Evolutionary conservation across 306 rosid genomes (phyloP).

Genomic region (Heteromeles arbutifolia): DNA sequence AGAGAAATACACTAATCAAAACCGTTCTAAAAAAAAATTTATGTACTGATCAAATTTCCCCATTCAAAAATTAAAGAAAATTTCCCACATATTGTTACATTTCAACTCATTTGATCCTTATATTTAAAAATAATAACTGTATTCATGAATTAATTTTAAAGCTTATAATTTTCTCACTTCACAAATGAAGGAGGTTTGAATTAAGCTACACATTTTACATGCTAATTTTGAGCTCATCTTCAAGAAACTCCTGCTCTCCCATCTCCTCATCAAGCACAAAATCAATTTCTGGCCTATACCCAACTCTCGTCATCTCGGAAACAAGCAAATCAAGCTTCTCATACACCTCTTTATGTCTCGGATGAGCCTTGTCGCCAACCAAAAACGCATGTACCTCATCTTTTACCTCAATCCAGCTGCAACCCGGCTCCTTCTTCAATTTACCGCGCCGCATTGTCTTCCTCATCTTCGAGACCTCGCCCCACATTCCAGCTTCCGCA

Average conservation of each 20-base stretch:
- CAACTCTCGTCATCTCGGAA: conserved; percentile 60
- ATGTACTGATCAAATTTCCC: too few species aligned
- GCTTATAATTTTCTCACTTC: too few species aligned
- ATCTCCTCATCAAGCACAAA: conserved; percentile 36
- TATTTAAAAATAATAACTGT: too few species aligned
- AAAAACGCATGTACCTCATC: conserved; percentile 70
- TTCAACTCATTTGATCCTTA: too few species aligned
- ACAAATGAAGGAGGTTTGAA: not conserved
- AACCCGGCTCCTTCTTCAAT: conserved; percentile 83
- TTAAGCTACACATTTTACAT: not conserved
- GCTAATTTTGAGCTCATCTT: conserved; percentile 10
- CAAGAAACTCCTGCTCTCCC: conserved; percentile 14
- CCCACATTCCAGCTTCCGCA: conserved; percentile 19
- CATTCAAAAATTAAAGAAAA: too few species aligned
- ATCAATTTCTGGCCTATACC: conserved; percentile 34
- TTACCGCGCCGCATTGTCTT: conserved; percentile 52
- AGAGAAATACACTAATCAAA: too few species aligned
- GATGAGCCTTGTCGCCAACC: conserved; percentile 86
- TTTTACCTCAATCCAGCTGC: conserved; percentile 92
- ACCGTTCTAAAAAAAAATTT: too few species aligned
- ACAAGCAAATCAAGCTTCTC: conserved; percentile 47
- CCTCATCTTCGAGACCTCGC: conserved; percentile 42
- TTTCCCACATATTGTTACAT: too few species aligned
- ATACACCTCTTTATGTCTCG: conserved; percentile 56
- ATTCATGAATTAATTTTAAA: too few species aligned